Base-by-base conservation (phyloP, 192 early-diverging fungal species). In the Coemansia sp. region DNA sequence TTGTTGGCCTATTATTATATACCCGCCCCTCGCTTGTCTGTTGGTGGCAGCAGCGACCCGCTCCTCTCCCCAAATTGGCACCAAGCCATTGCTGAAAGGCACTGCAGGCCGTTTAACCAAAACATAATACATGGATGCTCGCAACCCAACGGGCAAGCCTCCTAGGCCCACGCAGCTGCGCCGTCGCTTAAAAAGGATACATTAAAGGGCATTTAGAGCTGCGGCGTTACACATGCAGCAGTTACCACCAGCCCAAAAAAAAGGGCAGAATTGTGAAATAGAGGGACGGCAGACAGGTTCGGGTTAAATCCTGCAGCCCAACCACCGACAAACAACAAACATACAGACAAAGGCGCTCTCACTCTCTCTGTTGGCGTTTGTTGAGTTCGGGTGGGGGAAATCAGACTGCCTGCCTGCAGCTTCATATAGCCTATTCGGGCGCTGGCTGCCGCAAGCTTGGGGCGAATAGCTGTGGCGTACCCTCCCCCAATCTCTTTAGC, bases 371-470 rank as follows among this genome's bases (percentile, higher is more conserved):
- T 31, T 29, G 53, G 53, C 27, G 53, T 11, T 5, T 13, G n/a
- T 16, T 60, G 57, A 33, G 36, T 34, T 60, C 15, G 31, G 57
- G 31, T 60, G 57, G 57, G 29, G 52, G 27, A 33, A 7, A 60
- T 15, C 57, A 34, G 18, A 5, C 16, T 60, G 57, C 22, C 24
- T 55, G 53, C 31, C 57, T 60, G 57, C 57, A 60, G 57, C 50
- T 43, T 69, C 52, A 75, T 75, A 66, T 70, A 55, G 62, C 64
- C 68, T 63, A 70, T 75, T 75, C 61, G 50, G 74, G 74, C 57
- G 38, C 44, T 33, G 5, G 24, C 33, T 71, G 41, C 57, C 57
- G 57, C 57, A 18, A 60, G 31, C 57, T 33, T 60, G 57, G 57
- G 57, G 57, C 31, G 34, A 60, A 31, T 13, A 29, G 15, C 36